Percentiles rank a stretch among this genome's conserved stretches.
Conservation (phyloP, 139 green algal genomes). For the Mychonastes homosphaera region DNA sequence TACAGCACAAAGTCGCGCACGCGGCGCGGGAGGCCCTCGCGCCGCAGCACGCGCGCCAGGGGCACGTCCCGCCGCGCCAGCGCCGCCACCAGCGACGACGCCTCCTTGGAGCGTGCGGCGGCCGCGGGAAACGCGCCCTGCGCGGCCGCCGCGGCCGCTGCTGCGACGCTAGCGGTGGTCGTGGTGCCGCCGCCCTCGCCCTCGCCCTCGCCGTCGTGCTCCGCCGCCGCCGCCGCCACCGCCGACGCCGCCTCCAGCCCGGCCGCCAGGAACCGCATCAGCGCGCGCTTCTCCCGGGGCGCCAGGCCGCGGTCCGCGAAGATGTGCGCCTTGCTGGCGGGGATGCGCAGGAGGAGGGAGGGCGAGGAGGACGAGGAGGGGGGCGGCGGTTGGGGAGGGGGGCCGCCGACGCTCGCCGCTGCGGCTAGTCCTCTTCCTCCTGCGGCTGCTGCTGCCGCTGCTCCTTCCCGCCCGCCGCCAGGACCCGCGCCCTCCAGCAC, state of each 20-base stretch:
- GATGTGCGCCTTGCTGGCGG: constrained; percentile 58
- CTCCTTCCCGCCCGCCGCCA: no score
- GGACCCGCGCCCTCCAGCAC: no score
- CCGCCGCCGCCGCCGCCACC: no score
- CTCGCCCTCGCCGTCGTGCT: no score
- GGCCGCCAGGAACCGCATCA: constrained; percentile 62
- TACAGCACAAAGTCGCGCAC: constrained; percentile 43
- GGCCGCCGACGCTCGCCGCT: not conserved
- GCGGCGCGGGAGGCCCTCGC: constrained; percentile 21
- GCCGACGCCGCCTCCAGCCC: constrained; percentile 28
- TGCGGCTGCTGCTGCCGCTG: not conserved
- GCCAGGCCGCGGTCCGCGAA: constrained; percentile 60
- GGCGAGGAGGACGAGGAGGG: constrained; percentile 35
- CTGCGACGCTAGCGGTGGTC: no score
- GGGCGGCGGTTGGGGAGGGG: not conserved
- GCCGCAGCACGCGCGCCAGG: constrained; percentile 17
- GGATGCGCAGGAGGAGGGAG: constrained; percentile 35
- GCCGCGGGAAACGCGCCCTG: constrained; percentile 11
- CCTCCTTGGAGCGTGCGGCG: not conserved
- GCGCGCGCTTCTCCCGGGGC: constrained; percentile 54
- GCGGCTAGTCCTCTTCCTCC: no score
- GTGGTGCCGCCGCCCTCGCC: no score
- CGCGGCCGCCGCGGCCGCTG: not conserved
- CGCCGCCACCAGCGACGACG: not conserved
- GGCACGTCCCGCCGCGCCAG: constrained; percentile 1